A percentile compares a stretch with the other conserved stretches of the same genome.
Conservation (phyloP, 129 eudicot species). For the Artemisia tridentata region DNA sequence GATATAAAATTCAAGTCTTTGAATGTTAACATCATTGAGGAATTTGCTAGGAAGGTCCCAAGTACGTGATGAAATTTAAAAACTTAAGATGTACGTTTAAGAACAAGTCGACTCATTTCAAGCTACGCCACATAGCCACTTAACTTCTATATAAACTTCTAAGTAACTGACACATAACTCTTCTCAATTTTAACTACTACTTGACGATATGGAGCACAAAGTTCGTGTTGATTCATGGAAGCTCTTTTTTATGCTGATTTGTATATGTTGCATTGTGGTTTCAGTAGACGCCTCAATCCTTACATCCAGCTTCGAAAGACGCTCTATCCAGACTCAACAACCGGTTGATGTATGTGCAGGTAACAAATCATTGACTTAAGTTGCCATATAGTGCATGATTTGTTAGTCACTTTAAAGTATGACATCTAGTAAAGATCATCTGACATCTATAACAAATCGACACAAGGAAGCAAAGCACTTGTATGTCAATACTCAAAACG, state of each 20-base stretch:
- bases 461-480: background rate
- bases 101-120: background rate
- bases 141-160: background rate
- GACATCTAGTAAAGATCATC: background rate
- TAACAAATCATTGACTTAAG: background rate
- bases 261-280: background rate
- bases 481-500: background rate
- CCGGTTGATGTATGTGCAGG: background rate
- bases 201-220: background rate
- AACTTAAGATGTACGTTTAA: background rate
- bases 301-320: background rate
- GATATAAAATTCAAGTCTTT: too few relatives aligned
- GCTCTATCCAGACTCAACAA: constrained; percentile 5
- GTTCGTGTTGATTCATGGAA: background rate
- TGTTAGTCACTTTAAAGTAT: background rate
- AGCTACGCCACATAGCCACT: background rate
- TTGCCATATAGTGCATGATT: background rate
- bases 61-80: background rate
- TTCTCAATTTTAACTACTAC: background rate
- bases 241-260: background rate
- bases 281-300: background rate
- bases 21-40: too few relatives aligned
- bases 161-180: background rate
- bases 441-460: too few relatives aligned
- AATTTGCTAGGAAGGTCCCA: too few relatives aligned